Conservation (phyloP, 2,329 filamentous ascomycete genomes). For the Paracoccidioides brasiliensis region DNA sequence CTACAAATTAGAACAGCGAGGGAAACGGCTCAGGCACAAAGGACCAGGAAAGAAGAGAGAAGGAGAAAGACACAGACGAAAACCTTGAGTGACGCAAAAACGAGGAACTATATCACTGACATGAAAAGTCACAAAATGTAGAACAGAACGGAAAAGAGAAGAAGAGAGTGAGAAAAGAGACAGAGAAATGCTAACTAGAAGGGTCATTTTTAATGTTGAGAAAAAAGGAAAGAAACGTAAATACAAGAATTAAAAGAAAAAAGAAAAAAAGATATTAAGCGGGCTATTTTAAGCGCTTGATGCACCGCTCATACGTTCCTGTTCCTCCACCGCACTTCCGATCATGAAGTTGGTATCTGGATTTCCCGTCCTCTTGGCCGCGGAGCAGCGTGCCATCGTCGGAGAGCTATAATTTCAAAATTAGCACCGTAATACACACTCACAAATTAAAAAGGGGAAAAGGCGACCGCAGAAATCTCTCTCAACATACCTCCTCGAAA, state of each 20-base stretch:
- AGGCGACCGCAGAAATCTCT: conserved; percentile 25
- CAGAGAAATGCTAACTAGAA: too few relatives aligned
- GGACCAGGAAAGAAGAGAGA: too few relatives aligned
- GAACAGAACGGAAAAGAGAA: too few relatives aligned
- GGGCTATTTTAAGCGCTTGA: conserved; percentile 4
- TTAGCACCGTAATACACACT: not conserved
- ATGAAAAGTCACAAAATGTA: too few relatives aligned
- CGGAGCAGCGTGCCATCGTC: conserved; percentile 95
- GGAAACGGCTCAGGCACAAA: too few relatives aligned
- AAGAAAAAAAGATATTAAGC: conserved; percentile 4
- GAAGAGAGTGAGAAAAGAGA: too few relatives aligned
- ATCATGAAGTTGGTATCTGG: conserved; percentile 63
- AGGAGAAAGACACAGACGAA: too few relatives aligned
- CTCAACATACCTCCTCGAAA: conserved; percentile 65
- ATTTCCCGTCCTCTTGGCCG: conserved; percentile 73
- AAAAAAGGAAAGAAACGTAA: not conserved
- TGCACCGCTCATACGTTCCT: not conserved
- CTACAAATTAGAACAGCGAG: too few relatives aligned
- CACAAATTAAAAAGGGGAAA: conserved; percentile 7
- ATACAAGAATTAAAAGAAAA: conserved; percentile 19
- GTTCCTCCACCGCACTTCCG: not conserved
- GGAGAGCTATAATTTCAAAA: conserved; percentile 52
- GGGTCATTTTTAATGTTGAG: not conserved
- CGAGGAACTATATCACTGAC: too few relatives aligned
- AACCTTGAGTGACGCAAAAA: too few relatives aligned